Percentiles rank a stretch among this genome's conserved stretches.
Conservation (phyloP, 805 yeast species). For the Phaffomyces opuntiae region DNA sequence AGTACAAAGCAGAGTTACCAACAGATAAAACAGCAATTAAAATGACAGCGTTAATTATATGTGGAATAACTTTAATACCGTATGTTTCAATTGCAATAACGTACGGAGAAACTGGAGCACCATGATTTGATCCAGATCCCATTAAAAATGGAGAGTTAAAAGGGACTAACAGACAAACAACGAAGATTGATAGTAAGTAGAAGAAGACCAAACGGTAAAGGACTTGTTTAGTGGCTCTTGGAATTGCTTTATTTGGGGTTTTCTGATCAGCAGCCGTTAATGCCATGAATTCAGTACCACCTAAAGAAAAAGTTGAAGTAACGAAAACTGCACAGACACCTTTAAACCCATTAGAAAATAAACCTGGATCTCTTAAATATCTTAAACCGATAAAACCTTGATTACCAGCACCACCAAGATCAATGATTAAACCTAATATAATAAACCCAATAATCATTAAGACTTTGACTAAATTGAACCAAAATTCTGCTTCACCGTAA, state of each 20-base stretch:
- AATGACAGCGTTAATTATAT: slow-evolving; percentile 68
- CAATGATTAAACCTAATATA: slow-evolving; percentile 46
- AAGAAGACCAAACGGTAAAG: slow-evolving; percentile 57
- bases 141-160: slow-evolving; percentile 41
- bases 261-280: slow-evolving; percentile 62
- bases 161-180: slow-evolving; percentile 59
- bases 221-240: slow-evolving; percentile 58
- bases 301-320: slow-evolving; percentile 56
- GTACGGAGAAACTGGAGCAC: slow-evolving; percentile 59
- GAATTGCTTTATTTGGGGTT: slow-evolving; percentile 52
- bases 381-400: slow-evolving; percentile 52
- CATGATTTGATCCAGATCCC: slow-evolving; percentile 43
- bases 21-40: slow-evolving; percentile 68
- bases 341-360: slow-evolving; percentile 39
- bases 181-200: slow-evolving; percentile 45
- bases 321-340: slow-evolving; percentile 60
- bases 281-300: slow-evolving; percentile 62
- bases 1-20: slow-evolving; percentile 69
- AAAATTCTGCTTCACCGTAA: slow-evolving; percentile 63
- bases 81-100: slow-evolving; percentile 55
- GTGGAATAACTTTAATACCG: slow-evolving; percentile 53
- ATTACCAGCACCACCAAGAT: slow-evolving; percentile 52
- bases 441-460: slow-evolving; percentile 52
- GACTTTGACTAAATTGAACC: slow-evolving; percentile 49
- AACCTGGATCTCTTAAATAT: slow-evolving; percentile 56